A percentile compares a stretch with the other conserved stretches of the same genome.
phyloP scores from a whole-genome alignment of 1,139 yeast genomes.

The Blastobotrys indianensis region DNA sequence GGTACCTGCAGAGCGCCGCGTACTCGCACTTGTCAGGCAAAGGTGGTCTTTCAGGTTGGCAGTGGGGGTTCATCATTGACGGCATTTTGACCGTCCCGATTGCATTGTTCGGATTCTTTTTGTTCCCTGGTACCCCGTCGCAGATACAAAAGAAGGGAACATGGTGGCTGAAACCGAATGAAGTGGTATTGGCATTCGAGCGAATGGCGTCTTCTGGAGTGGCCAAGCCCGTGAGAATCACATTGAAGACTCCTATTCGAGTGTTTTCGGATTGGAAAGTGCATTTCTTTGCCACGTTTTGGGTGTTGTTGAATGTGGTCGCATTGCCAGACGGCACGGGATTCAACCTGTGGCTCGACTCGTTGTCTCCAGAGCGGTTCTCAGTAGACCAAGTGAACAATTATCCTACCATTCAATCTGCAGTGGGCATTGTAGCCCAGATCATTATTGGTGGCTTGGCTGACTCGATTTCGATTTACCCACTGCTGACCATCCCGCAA shows the following conservation, averaged over 20 bases:
- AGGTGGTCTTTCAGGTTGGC: conserved; percentile 38
- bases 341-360: conserved; percentile 31
- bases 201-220: conserved; percentile 33
- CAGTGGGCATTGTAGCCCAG: conserved; percentile 41
- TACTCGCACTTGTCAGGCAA: conserved; percentile 38
- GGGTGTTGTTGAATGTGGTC: conserved; percentile 37
- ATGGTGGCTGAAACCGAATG: conserved; percentile 28
- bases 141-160: conserved; percentile 30
- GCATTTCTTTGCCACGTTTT: conserved; percentile 37
- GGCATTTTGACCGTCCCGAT: conserved; percentile 50
- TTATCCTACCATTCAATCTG: conserved; percentile 44
- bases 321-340: conserved; percentile 36
- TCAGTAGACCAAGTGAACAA: conserved; percentile 30
- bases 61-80: conserved; percentile 51
- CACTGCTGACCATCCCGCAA: conserved; percentile 34
- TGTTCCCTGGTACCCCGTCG: conserved; percentile 63
- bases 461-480: conserved; percentile 34
- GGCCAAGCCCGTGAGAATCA: conserved; percentile 27
- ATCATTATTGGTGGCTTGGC: conserved; percentile 35
- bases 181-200: conserved; percentile 24
- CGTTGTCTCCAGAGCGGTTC: conserved; percentile 25
- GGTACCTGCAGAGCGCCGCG: conserved; percentile 40
- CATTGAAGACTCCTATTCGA: conserved; percentile 27
- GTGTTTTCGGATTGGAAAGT: conserved; percentile 34
- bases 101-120: conserved; percentile 55